A percentile compares a stretch with the other conserved stretches of the same genome.
phyloP scores from a whole-genome alignment of 345 rosid genomes.

The Populus simonii region DNA sequence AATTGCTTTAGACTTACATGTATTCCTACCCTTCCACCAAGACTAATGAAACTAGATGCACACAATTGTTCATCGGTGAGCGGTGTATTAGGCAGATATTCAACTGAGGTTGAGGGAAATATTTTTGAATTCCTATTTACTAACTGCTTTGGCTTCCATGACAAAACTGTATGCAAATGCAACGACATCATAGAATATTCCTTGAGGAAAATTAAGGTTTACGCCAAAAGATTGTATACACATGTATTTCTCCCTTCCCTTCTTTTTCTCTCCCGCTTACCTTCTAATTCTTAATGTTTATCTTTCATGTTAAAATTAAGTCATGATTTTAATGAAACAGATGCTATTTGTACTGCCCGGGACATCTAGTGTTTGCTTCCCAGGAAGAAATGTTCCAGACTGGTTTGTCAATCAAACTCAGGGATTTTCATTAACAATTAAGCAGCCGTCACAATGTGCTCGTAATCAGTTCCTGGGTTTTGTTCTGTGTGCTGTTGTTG shows the following conservation, averaged over 20 bases:
- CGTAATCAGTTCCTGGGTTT: neutral
- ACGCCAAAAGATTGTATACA: neutral
- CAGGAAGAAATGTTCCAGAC: neutral
- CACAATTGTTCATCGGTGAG: neutral
- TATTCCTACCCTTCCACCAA: constrained; percentile 20
- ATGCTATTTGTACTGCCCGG: neutral
- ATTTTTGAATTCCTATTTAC: constrained; percentile 6
- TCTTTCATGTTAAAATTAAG: neutral
- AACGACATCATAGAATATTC: neutral
- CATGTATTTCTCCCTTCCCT: neutral
- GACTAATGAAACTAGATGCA: neutral
- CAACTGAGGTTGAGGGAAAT: neutral
- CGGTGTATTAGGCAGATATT: neutral
- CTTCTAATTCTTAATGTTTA: neutral
- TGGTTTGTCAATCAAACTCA: neutral
- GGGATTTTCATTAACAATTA: neutral
- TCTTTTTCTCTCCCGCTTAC: neutral
- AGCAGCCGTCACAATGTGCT: neutral
- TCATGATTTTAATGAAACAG: neutral
- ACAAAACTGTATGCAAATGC: neutral
- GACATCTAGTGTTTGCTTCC: neutral
- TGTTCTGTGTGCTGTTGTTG: neutral
- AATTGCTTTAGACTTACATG: neutral
- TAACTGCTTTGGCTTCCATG: neutral
- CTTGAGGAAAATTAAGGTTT: neutral